Evolutionary conservation across 1,284 basidiomycete species (phyloP).

Genomic region (Leccinum solheimii): DNA sequence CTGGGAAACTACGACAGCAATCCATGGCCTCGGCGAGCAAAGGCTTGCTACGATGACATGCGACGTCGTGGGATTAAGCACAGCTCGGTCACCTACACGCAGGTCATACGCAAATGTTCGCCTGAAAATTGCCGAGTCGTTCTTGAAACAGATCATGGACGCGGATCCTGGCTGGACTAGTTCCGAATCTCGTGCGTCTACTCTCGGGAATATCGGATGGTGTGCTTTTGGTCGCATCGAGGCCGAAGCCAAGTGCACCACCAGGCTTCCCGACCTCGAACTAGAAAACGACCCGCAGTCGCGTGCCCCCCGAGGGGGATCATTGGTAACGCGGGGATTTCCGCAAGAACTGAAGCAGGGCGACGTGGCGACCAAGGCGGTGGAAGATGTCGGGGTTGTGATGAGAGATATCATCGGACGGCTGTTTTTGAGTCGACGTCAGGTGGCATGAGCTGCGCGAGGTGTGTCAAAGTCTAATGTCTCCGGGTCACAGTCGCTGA

Average conservation of each 20-base stretch:
- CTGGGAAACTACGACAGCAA: constrained; percentile 68
- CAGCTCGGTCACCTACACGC: constrained; percentile 68
- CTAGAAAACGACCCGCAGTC: constrained; percentile 41
- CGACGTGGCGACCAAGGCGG: constrained; percentile 79
- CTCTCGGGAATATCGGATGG: constrained; percentile 44
- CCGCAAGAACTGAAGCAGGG: constrained; percentile 64
- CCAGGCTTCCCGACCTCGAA: constrained; percentile 48
- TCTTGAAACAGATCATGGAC: constrained; percentile 53
- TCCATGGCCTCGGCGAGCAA: constrained; percentile 55
- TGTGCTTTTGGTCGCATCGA: constrained; percentile 31
- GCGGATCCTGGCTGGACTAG: constrained; percentile 42
- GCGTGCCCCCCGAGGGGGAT: constrained; percentile 52
- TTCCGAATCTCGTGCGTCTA: constrained; percentile 40
- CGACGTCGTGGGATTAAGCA: constrained; percentile 64
- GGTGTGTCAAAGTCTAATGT: constrained; percentile 21
- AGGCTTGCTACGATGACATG: constrained; percentile 78
- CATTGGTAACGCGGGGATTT: constrained; percentile 79
- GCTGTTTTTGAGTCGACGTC: constrained; percentile 49
- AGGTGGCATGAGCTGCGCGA: constrained; percentile 67
- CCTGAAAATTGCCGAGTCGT: constrained; percentile 59
- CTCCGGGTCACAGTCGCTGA: neutral
- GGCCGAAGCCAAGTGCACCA: constrained; percentile 11
- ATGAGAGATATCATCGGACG: constrained; percentile 36
- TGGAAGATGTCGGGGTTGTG: constrained; percentile 72
- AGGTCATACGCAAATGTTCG: constrained; percentile 61